Evolutionary conservation across 805 yeast species (phyloP).

Genomic region (Nakazawaea anatomiae): DNA sequence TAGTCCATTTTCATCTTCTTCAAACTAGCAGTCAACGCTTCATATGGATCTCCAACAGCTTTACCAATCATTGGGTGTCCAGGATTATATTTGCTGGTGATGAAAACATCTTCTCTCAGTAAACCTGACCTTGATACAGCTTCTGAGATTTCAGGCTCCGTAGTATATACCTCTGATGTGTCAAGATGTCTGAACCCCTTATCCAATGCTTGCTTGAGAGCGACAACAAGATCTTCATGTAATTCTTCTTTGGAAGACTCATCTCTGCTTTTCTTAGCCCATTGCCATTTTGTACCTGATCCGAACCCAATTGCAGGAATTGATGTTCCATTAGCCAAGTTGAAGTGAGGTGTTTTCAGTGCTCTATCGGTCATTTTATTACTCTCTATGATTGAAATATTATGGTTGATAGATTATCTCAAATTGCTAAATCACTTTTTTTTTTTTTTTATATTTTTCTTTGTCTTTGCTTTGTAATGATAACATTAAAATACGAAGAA

Average conservation of each 20-base stretch:
- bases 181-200: slow-evolving; percentile 57
- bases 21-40: slow-evolving; percentile 32
- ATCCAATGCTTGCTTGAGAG: slow-evolving; percentile 40
- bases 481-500: too few species aligned
- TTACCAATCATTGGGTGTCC: slow-evolving; percentile 17
- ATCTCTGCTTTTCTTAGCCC: slow-evolving; percentile 24
- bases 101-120: slow-evolving; percentile 42
- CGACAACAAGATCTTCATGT: slow-evolving; percentile 37
- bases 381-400: too few species aligned
- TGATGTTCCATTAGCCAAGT: slow-evolving; percentile 22
- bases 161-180: slow-evolving; percentile 60
- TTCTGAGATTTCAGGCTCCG: slow-evolving; percentile 47
- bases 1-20: slow-evolving; percentile 34
- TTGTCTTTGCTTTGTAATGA: too few species aligned
- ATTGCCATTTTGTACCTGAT: slow-evolving; percentile 52
- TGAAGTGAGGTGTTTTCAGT: slow-evolving; percentile 11
- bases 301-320: slow-evolving; percentile 49
- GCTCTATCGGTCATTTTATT: background rate
- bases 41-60: slow-evolving; percentile 31
- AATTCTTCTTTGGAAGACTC: slow-evolving; percentile 14
- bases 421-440: too few species aligned
- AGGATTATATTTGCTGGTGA: slow-evolving; percentile 48
- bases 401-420: background rate
- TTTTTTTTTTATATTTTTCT: too few species aligned
- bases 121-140: slow-evolving; percentile 36